Evolutionary conservation across 345 rosid genomes (phyloP).

Genomic region (Arabis alpina): DNA sequence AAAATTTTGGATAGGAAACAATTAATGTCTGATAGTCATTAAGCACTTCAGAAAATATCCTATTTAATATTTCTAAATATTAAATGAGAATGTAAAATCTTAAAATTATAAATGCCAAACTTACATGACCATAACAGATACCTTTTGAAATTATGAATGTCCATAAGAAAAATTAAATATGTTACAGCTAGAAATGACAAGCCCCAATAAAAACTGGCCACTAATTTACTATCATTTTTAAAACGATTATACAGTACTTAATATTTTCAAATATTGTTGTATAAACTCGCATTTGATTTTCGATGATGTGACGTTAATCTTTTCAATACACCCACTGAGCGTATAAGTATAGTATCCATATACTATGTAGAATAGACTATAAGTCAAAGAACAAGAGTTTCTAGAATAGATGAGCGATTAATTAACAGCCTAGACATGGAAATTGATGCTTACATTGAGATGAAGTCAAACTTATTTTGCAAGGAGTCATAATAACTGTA

Average conservation of each 20-base stretch:
- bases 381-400: slow-evolving; percentile 44
- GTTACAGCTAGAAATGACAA: not conserved
- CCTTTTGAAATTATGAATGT: not conserved
- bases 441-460: slow-evolving; percentile 29
- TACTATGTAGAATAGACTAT: slow-evolving; percentile 6
- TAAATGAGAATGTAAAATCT: not conserved
- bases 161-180: not conserved
- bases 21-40: too few species aligned
- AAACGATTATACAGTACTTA: not conserved
- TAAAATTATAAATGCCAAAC: not conserved
- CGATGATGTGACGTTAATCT: too few species aligned
- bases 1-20: too few species aligned
- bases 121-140: not conserved
- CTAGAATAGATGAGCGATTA: slow-evolving; percentile 32
- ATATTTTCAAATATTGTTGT: not conserved
- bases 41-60: too few species aligned
- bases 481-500: slow-evolving; percentile 35
- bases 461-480: slow-evolving; percentile 39
- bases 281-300: too few species aligned
- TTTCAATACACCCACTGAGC: not conserved
- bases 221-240: not conserved
- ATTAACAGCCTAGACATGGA: slow-evolving; percentile 34
- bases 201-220: not conserved
- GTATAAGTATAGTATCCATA: slow-evolving; percentile 1
- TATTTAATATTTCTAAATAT: too few species aligned